These are phyloP conservation scores for Shiraia sp. DNA, from an alignment of 2,329 filamentous ascomycete genomes.

Conservation along the genomic window DNA sequence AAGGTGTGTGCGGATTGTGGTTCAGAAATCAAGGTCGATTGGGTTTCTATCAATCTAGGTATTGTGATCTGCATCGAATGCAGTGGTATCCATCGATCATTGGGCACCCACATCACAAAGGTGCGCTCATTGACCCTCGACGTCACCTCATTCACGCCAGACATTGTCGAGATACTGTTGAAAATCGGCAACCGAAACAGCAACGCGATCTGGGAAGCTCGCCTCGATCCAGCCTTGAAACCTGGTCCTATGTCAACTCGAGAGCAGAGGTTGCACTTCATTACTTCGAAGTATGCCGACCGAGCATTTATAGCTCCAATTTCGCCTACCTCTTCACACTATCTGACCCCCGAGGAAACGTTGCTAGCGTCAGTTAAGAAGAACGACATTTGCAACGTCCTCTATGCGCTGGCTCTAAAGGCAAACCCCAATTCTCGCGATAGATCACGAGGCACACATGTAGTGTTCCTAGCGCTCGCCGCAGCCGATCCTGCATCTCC, in stretches of 20 bases:
- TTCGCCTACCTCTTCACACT: conserved; percentile 74
- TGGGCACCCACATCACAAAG: conserved; percentile 98
- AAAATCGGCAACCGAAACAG: conserved; percentile 92
- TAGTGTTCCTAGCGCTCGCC: conserved; percentile 86
- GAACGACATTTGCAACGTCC: conserved; percentile 91
- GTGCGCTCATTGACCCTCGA: conserved; percentile 93
- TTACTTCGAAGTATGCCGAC: conserved; percentile 92
- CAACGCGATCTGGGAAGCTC: conserved; percentile 96
- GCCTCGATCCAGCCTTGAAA: conserved; percentile 73
- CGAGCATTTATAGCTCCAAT: conserved; percentile 78
- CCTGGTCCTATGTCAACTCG: conserved; percentile 77
- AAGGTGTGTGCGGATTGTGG: conserved; percentile 93
- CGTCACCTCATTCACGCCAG: conserved; percentile 92
- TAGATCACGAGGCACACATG: conserved; percentile 83
- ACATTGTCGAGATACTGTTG: conserved; percentile 92
- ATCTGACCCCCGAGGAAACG: conserved; percentile 80
- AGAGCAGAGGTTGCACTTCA: conserved; percentile 91
- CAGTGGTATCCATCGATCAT: conserved; percentile 92
- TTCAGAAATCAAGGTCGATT: conserved; percentile 90
- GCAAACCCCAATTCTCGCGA: conserved; percentile 82
- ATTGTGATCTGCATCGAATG: conserved; percentile 98
- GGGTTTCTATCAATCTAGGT: conserved; percentile 97
- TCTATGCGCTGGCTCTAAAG: conserved; percentile 83
- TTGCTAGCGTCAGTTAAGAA: conserved; percentile 91
- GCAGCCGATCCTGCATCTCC: conserved; percentile 89